Percentiles rank a stretch among this genome's conserved stretches.
Evolutionary conservation across 257 asterid species (phyloP).

Genomic region (Handroanthus guayacan): DNA sequence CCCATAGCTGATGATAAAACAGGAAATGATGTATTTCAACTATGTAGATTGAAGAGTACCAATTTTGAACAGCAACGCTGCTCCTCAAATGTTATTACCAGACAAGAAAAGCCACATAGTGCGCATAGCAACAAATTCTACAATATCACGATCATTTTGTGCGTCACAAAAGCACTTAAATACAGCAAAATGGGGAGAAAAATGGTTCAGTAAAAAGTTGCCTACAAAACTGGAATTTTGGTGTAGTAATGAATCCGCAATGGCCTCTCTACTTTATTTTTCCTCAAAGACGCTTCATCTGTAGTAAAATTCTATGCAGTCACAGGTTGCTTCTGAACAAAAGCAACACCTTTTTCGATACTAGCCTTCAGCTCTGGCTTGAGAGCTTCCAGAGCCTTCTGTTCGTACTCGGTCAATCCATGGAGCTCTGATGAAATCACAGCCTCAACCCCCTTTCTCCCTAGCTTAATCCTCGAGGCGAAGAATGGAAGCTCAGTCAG

Average conservation of each 20-base stretch:
- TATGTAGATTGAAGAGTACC: not conserved
- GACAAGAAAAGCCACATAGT: slow-evolving; percentile 32
- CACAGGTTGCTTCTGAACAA: slow-evolving; percentile 60
- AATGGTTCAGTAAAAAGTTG: slow-evolving; percentile 14
- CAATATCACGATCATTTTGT: slow-evolving; percentile 37
- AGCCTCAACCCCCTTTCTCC: slow-evolving; percentile 42
- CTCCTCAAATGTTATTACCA: slow-evolving; percentile 30
- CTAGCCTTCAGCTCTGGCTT: no score
- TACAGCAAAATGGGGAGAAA: slow-evolving; percentile 1
- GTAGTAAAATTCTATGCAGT: slow-evolving; percentile 45
- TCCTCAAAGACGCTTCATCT: slow-evolving; percentile 29
- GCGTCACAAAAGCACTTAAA: not conserved
- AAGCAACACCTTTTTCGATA: slow-evolving; percentile 56
- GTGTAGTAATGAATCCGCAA: slow-evolving; percentile 30
- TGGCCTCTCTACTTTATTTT: slow-evolving; percentile 39
- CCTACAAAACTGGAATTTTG: slow-evolving; percentile 37
- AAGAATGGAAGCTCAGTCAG: slow-evolving; percentile 70
- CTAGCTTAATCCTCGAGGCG: slow-evolving; percentile 73
- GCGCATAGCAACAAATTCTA: slow-evolving; percentile 43
- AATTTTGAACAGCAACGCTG: slow-evolving; percentile 10
- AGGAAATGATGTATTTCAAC: not conserved
- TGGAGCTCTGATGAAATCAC: no score
- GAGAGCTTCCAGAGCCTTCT: no score
- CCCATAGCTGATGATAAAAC: not conserved
- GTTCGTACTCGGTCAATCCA: no score